Evolutionary conservation across 768 basidiomycete species (phyloP).

Genomic region (Phanerochaete carnosa): DNA sequence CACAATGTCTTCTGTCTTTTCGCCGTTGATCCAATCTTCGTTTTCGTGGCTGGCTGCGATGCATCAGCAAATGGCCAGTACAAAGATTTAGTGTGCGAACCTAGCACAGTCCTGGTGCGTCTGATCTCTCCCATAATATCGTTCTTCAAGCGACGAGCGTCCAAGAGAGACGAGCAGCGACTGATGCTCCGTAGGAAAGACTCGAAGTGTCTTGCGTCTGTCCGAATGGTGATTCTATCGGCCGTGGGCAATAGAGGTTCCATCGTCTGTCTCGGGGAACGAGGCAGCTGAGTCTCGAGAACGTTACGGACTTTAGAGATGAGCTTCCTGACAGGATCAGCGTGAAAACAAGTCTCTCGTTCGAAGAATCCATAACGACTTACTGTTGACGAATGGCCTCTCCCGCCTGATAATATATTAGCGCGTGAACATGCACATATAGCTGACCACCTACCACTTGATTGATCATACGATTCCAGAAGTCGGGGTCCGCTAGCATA

Average conservation of each 20-base stretch:
- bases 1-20: slow-evolving; percentile 80
- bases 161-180: slow-evolving; percentile 76
- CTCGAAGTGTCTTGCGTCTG: slow-evolving; percentile 82
- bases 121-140: slow-evolving; percentile 92
- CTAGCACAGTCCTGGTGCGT: slow-evolving; percentile 68
- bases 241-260: slow-evolving; percentile 41
- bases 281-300: slow-evolving; percentile 74
- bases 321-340: slow-evolving; percentile 51
- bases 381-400: slow-evolving; percentile 69
- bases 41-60: slow-evolving; percentile 75
- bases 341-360: slow-evolving; percentile 10
- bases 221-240: slow-evolving; percentile 79
- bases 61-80: neutral
- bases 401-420: slow-evolving; percentile 43
- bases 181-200: slow-evolving; percentile 85
- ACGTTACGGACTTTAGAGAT: slow-evolving; percentile 86
- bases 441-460: slow-evolving; percentile 64
- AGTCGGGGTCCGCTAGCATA: slow-evolving; percentile 93
- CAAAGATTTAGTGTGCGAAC: slow-evolving; percentile 31
- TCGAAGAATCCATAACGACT: slow-evolving; percentile 36
- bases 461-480: slow-evolving; percentile 93
- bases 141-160: slow-evolving; percentile 87
- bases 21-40: slow-evolving; percentile 85
- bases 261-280: slow-evolving; percentile 40
- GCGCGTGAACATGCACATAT: neutral